Conservation (phyloP, 192 early-diverging fungal species). For the Coemansia sp. region DNA sequence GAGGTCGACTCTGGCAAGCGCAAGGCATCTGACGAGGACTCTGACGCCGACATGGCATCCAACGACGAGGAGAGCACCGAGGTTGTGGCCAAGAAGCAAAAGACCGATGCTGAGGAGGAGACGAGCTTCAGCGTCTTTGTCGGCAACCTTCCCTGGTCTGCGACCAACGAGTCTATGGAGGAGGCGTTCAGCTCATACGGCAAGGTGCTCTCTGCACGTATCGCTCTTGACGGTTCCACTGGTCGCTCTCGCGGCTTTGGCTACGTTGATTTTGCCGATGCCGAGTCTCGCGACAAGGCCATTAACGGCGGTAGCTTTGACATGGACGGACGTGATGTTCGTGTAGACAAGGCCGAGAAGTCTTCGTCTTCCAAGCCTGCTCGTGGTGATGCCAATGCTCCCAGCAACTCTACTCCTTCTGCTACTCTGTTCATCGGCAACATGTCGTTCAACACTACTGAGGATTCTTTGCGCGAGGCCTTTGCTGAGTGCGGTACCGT, state of each 20-base stretch:
- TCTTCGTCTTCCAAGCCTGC: slow-evolving; percentile 10
- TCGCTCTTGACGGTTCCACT: slow-evolving; percentile 69
- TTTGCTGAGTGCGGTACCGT: slow-evolving; percentile 95
- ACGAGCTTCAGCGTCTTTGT: slow-evolving; percentile 77
- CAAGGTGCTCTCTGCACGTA: slow-evolving; percentile 69
- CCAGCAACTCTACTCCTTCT: slow-evolving; percentile 16
- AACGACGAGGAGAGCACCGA: slow-evolving; percentile 32
- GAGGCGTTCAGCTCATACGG: slow-evolving; percentile 74
- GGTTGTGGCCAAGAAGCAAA: slow-evolving; percentile 57
- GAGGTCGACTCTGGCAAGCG: slow-evolving; percentile 35
- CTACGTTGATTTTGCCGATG: slow-evolving; percentile 81
- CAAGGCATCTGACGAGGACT: slow-evolving; percentile 21
- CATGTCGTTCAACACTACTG: slow-evolving; percentile 86
- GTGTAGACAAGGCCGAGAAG: slow-evolving; percentile 68
- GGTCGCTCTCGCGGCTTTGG: slow-evolving; percentile 74
- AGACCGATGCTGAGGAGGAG: slow-evolving; percentile 46
- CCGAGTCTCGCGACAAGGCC: slow-evolving; percentile 69
- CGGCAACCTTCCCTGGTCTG: slow-evolving; percentile 88
- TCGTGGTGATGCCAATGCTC: slow-evolving; percentile 34
- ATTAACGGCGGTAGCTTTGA: slow-evolving; percentile 66
- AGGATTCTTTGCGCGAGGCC: slow-evolving; percentile 86
- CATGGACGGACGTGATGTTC: slow-evolving; percentile 80
- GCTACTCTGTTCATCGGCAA: slow-evolving; percentile 84
- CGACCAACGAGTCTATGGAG: slow-evolving; percentile 70
- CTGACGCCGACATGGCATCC: slow-evolving; percentile 27